phyloP scores from a whole-genome alignment of 129 eudicot genomes.

The Pseudognaphalium luteoalbum region DNA sequence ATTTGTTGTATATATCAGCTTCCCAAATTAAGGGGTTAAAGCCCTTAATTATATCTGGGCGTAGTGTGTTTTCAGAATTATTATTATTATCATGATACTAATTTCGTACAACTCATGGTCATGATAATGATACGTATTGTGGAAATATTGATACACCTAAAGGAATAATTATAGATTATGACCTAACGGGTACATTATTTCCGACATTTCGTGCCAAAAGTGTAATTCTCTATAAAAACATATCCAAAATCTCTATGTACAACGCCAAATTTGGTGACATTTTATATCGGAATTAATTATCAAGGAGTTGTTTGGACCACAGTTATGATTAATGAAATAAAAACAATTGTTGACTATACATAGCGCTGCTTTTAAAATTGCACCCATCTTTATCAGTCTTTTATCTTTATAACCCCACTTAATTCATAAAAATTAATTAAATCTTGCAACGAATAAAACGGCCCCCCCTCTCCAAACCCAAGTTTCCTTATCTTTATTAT shows the following conservation, averaged over 20 bases:
- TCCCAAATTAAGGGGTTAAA: too few relatives aligned
- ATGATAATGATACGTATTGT: too few relatives aligned
- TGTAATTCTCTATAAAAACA: too few relatives aligned
- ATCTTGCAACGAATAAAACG: conserved; percentile 10
- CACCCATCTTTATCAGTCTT: conserved; percentile 29
- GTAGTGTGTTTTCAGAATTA: too few relatives aligned
- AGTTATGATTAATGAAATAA: conserved; percentile 20
- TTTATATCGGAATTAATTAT: conserved; percentile 9
- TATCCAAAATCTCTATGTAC: background rate
- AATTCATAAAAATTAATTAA: conserved; percentile 7
- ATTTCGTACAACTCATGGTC: too few relatives aligned
- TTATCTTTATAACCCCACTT: conserved; percentile 29
- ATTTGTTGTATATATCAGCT: too few relatives aligned
- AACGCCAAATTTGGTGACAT: background rate
- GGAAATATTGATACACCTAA: too few relatives aligned
- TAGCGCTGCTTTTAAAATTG: background rate
- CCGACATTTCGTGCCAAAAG: background rate
- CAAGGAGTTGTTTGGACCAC: conserved; percentile 22
- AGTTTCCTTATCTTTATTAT: conserved; percentile 3
- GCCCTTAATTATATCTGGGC: too few relatives aligned
- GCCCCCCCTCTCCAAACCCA: conserved; percentile 24
- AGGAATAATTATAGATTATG: too few relatives aligned
- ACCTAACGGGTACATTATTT: too few relatives aligned
- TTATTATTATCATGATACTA: too few relatives aligned
- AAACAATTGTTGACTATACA: conserved; percentile 22